Percentiles rank a stretch among this genome's conserved stretches.
Conservation (phyloP, 495 filamentous ascomycete genomes). For the Entonaema liquescens region DNA sequence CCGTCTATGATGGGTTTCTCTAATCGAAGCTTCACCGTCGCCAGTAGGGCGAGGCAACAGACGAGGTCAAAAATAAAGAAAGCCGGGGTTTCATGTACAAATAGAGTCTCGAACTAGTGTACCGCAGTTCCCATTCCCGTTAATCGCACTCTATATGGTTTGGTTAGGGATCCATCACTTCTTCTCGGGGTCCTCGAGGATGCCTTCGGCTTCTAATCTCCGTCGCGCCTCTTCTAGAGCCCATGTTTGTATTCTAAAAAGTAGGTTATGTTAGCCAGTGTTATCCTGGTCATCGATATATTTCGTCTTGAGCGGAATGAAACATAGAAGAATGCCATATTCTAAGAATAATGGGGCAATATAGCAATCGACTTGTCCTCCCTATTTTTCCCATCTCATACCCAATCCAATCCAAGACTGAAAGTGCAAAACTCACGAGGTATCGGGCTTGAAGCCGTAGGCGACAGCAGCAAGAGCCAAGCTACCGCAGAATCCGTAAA, state of each 20-base stretch:
- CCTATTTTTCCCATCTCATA: background rate
- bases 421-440: conserved; percentile 74
- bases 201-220: conserved; percentile 92
- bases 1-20: conserved; percentile 41
- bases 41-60: conserved; percentile 9
- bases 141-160: conserved; percentile 12
- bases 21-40: conserved; percentile 31
- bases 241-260: conserved; percentile 94
- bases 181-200: conserved; percentile 73
- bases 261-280: conserved; percentile 22
- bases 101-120: conserved; percentile 15
- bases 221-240: conserved; percentile 94
- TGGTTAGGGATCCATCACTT: conserved; percentile 31
- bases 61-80: conserved; percentile 19
- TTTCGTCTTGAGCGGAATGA: no score
- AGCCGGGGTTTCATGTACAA: conserved; percentile 41
- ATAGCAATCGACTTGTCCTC: background rate
- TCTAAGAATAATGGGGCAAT: background rate
- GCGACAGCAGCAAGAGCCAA: conserved; percentile 76
- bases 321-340: background rate
- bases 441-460: conserved; percentile 98
- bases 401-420: background rate
- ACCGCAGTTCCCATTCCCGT: conserved; percentile 14
- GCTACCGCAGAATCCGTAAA: conserved; percentile 91
- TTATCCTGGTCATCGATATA: no score